Percentiles rank a stretch among this genome's conserved stretches.
Conservation (phyloP, 108 stramenopile genomes). For the Parietichytrium sp. region DNA sequence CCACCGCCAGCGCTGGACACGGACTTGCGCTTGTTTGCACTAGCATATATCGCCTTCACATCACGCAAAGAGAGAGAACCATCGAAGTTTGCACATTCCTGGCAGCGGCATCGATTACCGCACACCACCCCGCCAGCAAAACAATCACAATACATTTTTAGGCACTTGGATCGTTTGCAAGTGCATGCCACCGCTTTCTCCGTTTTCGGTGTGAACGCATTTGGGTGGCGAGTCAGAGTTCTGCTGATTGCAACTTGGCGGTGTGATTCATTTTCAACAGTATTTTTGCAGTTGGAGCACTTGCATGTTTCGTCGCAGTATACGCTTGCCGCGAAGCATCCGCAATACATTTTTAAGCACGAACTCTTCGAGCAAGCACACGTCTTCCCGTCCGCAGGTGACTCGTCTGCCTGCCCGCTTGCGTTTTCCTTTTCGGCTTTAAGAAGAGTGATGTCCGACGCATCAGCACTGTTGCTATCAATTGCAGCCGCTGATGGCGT, state of each 20-base stretch:
- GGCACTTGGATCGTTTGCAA: constrained; percentile 59
- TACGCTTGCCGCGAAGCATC: constrained; percentile 80
- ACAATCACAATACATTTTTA: constrained; percentile 70
- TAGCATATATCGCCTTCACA: no score
- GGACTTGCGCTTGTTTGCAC: no score
- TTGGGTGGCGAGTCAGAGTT: constrained; percentile 7
- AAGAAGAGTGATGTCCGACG: no score
- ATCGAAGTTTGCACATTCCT: not conserved
- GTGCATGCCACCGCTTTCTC: constrained; percentile 46
- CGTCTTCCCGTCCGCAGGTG: not conserved
- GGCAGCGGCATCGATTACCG: not conserved
- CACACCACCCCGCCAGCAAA: constrained; percentile 13
- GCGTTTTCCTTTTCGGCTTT: no score
- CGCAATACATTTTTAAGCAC: constrained; percentile 93
- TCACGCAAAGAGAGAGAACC: no score
- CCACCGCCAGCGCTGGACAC: no score
- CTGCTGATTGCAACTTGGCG: constrained; percentile 13
- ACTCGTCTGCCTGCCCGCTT: no score
- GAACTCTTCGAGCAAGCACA: constrained; percentile 68
- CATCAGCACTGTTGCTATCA: no score
- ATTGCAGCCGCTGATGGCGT: no score
- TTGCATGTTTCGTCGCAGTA: constrained; percentile 61
- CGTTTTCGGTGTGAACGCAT: constrained; percentile 37
- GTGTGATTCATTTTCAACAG: not conserved
- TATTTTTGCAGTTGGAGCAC: constrained; percentile 42